Conservation (phyloP, 2,329 filamentous ascomycete species). For the Arthroderma sp. region DNA sequence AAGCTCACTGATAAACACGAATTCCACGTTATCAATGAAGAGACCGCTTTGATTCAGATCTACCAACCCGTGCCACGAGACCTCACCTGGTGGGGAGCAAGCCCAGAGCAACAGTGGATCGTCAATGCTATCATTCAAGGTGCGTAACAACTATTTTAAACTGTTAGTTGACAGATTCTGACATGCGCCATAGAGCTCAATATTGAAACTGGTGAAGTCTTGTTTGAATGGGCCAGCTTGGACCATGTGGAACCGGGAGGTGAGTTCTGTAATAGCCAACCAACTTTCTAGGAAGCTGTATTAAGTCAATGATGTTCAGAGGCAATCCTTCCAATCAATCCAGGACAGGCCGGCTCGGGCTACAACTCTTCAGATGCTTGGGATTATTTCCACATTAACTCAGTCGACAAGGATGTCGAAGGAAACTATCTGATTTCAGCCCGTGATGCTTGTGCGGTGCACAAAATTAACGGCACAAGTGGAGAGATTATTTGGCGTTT, state of each 20-base stretch:
- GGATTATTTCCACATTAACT: conserved; percentile 26
- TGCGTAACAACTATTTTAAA: conserved; percentile 15
- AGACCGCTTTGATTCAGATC: conserved; percentile 41
- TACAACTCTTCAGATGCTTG: conserved; percentile 30
- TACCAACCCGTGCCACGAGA: conserved; percentile 39
- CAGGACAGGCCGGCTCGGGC: conserved; percentile 30
- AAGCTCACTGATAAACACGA: conserved; percentile 43
- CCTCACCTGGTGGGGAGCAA: conserved; percentile 34
- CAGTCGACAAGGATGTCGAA: conserved; percentile 26
- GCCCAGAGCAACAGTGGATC: conserved; percentile 41
- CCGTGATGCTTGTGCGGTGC: conserved; percentile 33
- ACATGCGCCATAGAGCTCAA: conserved; percentile 23
- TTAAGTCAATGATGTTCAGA: conserved; percentile 19
- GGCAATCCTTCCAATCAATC: conserved; percentile 34
- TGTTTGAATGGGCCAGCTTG: conserved; percentile 48
- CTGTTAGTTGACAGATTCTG: not conserved
- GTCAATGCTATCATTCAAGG: conserved; percentile 43
- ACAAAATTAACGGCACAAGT: conserved; percentile 35
- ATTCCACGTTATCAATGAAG: conserved; percentile 41
- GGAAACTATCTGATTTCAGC: conserved; percentile 39
- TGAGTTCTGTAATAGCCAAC: conserved; percentile 15
- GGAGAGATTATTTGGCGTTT: conserved; percentile 38
- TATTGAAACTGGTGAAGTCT: conserved; percentile 40
- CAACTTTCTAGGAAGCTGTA: conserved; percentile 1
- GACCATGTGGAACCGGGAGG: conserved; percentile 42